phyloP scores from a whole-genome alignment of 1,139 yeast species.

The Geotrichum cucujoidarum region DNA sequence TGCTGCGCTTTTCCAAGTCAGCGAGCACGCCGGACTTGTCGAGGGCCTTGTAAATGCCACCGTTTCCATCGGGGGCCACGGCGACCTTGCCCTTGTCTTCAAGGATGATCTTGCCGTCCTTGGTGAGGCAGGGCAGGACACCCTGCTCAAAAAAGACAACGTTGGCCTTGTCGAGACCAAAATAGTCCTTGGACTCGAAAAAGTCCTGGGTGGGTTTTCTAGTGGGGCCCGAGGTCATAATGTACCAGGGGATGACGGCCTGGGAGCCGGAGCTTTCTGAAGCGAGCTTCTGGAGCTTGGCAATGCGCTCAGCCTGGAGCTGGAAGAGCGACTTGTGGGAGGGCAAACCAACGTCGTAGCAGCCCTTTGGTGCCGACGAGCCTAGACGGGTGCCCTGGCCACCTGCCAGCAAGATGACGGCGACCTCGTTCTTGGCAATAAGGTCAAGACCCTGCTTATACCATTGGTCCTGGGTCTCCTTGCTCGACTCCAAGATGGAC shows the following conservation, averaged over 20 bases:
- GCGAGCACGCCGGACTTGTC: conserved; percentile 57
- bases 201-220: conserved; percentile 67
- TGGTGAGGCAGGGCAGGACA: conserved; percentile 80
- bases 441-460: conserved; percentile 58
- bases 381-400: conserved; percentile 98
- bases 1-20: conserved; percentile 64
- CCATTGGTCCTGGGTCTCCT: conserved; percentile 43
- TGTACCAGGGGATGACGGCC: conserved; percentile 66
- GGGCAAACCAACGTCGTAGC: conserved; percentile 82
- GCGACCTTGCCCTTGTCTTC: conserved; percentile 53
- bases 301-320: conserved; percentile 84
- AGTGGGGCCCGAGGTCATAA: conserved; percentile 96
- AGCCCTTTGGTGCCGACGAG: conserved; percentile 85
- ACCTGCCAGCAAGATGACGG: conserved; percentile 89
- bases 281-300: conserved; percentile 58
- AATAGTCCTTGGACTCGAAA: conserved; percentile 56
- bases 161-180: conserved; percentile 61
- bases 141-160: conserved; percentile 89
- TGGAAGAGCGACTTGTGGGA: conserved; percentile 81
- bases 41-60: conserved; percentile 89
- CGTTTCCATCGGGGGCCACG: conserved; percentile 96
- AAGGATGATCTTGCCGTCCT: conserved; percentile 68
- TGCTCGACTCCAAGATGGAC: conserved; percentile 32
- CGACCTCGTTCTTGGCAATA: conserved; percentile 69
- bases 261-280: conserved; percentile 22